Evolutionary conservation across 2,329 filamentous ascomycete species (phyloP), one percentile per base, ranked within the genome.

Genomic region (Paecilomyces sp.): DNA sequence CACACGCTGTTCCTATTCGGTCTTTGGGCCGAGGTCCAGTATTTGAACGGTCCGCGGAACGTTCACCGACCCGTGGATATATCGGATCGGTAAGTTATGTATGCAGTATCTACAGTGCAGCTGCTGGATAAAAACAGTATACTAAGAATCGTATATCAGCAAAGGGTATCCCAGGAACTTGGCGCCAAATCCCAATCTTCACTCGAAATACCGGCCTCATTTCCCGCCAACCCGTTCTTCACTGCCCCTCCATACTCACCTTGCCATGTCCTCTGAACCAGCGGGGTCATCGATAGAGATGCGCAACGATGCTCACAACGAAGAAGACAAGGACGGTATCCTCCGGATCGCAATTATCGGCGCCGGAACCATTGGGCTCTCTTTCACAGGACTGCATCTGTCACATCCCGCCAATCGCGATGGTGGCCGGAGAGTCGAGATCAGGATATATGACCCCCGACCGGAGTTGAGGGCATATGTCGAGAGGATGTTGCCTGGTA

Each of bases 361-460:
- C 4, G 63, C 74, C 4, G 75, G 76, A n/a, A 77, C 76, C 22
- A 85, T 85, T 41, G 83, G 83, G 31, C 76, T 85, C 50, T 82
- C 82, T 7, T 83, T 84, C 67, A 81, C 80, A 8, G 81, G 82
- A 5, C 64, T 70, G 28, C 68, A 70, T 60, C 62, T 70, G 24
- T 61, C 61, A 9, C 47, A 58, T 57, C 22, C 63, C 59, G 31
- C 55, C 61, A 28, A 66, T 61, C 41, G 62, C 56, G 22, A 61
- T 56, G 50, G 57, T 84, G 47, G 78, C 76, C 56, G 78, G 47
- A 59, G 13, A 52, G 55, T 61, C n/a, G 57, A 61, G 54, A 58
- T 63, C n/a, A 56, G 56, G 28, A 63, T 84, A 60, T 79, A 77
- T 68, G 82, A 85, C 63, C 79, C 77, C 0, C 73, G 82, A 12